phyloP scores from a whole-genome alignment of 2,329 filamentous ascomycete genomes.

The Thermothelomyces thermophilus region DNA sequence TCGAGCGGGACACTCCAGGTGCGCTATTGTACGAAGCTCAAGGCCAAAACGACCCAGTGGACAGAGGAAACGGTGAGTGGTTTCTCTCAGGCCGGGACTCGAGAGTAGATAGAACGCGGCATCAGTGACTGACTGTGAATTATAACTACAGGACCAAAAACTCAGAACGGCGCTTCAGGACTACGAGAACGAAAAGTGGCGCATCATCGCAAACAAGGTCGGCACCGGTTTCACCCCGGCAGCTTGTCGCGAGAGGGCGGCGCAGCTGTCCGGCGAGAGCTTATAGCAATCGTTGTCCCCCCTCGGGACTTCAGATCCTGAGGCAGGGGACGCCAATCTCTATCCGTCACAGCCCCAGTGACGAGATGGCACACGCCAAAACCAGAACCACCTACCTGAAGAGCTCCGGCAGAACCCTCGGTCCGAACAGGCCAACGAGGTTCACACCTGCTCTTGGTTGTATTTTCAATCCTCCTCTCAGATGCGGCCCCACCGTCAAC shows the following conservation, averaged over 20 bases:
- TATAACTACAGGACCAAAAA: conserved; percentile 58
- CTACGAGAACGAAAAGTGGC: conserved; percentile 90
- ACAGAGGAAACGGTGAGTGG: conserved; percentile 79
- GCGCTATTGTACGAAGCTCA: conserved; percentile 89
- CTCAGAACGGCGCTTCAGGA: conserved; percentile 71
- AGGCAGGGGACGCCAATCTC: conserved; percentile 39
- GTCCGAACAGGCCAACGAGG: no score
- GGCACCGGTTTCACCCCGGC: conserved; percentile 82
- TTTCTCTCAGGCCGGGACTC: no score
- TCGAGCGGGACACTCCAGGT: conserved; percentile 89
- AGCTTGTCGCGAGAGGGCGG: conserved; percentile 76
- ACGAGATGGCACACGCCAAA: neutral
- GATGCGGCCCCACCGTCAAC: neutral
- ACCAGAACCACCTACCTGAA: neutral
- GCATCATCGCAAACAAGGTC: conserved; percentile 83
- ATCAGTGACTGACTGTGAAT: conserved; percentile 1
- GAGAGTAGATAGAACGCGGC: neutral
- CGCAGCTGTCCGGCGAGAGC: conserved; percentile 50
- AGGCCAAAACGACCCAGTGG: conserved; percentile 90
- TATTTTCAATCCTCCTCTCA: no score
- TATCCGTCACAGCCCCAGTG: conserved; percentile 33
- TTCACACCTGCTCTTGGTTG: no score
- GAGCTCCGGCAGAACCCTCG: no score
- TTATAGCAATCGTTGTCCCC: conserved; percentile 53
- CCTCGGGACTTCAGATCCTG: conserved; percentile 40